Evolutionary conservation across 1,139 yeast genomes (phyloP).

Genomic region (Eremothecium coryli): DNA sequence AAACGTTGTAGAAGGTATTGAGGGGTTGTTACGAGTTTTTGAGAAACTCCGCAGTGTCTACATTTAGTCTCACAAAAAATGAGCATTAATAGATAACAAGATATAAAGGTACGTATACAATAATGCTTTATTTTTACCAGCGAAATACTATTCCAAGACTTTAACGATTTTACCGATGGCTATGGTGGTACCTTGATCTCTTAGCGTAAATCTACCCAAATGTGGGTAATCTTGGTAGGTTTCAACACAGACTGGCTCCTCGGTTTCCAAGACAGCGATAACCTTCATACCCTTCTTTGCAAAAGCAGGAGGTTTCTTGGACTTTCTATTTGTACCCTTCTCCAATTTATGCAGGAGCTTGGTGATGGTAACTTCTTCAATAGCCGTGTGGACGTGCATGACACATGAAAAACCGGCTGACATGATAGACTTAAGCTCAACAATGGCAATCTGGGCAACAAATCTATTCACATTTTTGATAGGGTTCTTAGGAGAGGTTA

Average conservation of each 20-base stretch:
- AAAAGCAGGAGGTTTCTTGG: slow-evolving; percentile 95
- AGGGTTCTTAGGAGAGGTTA: slow-evolving; percentile 78
- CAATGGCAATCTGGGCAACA: slow-evolving; percentile 95
- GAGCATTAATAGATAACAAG: not conserved
- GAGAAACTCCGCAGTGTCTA: slow-evolving; percentile 22
- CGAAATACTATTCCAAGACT: slow-evolving; percentile 38
- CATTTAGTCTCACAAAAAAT: not conserved
- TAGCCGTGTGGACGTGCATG: slow-evolving; percentile 97
- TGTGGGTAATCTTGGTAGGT: slow-evolving; percentile 88
- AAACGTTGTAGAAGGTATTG: slow-evolving; percentile 58
- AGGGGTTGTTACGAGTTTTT: slow-evolving; percentile 44
- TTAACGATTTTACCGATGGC: slow-evolving; percentile 95
- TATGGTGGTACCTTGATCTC: slow-evolving; percentile 96
- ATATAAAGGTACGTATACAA: not conserved
- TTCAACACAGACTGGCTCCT: slow-evolving; percentile 87
- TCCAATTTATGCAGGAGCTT: slow-evolving; percentile 86
- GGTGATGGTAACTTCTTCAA: slow-evolving; percentile 82
- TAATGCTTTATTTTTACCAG: not conserved
- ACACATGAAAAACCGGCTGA: slow-evolving; percentile 96
- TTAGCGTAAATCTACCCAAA: slow-evolving; percentile 92
- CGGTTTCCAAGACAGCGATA: slow-evolving; percentile 79
- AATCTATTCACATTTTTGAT: slow-evolving; percentile 84
- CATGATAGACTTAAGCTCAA: slow-evolving; percentile 85
- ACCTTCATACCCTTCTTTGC: slow-evolving; percentile 99
- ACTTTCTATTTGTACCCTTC: slow-evolving; percentile 92